A percentile compares a stretch with the other conserved stretches of the same genome.
These are phyloP conservation scores for Afroboletus lepidellus DNA, from an alignment of 1,284 basidiomycete species.

Conservation along the genomic window DNA sequence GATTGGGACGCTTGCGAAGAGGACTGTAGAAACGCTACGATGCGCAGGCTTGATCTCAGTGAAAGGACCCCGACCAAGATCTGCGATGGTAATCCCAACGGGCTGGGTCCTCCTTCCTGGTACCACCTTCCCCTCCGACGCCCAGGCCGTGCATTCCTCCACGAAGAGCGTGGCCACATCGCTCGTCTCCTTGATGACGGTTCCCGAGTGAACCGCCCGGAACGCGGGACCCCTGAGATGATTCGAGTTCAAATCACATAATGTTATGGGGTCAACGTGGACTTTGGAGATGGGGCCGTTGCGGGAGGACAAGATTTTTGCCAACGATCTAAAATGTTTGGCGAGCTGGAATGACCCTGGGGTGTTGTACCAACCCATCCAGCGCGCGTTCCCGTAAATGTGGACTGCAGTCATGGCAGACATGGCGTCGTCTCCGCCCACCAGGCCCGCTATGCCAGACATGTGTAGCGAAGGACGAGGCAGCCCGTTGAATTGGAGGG, in stretches of 20 bases:
- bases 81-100: neutral
- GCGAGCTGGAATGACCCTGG: neutral
- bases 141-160: neutral
- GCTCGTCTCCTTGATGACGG: neutral
- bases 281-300: neutral
- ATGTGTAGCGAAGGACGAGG: neutral
- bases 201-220: neutral
- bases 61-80: neutral
- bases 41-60: neutral
- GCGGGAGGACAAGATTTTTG: neutral
- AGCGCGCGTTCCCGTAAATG: neutral
- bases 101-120: neutral
- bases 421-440: neutral
- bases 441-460: neutral
- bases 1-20: neutral
- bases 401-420: neutral
- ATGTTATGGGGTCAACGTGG: neutral
- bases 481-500: neutral
- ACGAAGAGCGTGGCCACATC: neutral
- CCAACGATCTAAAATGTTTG: neutral
- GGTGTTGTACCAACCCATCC: neutral
- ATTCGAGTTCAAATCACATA: neutral
- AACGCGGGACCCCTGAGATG: neutral
- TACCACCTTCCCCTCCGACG: neutral
- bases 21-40: neutral